A percentile compares a stretch with the other conserved stretches of the same genome.
These are phyloP conservation scores for Papilionanthe hybrid DNA, from an alignment of 116 monocot species.

Conservation along the genomic window DNA sequence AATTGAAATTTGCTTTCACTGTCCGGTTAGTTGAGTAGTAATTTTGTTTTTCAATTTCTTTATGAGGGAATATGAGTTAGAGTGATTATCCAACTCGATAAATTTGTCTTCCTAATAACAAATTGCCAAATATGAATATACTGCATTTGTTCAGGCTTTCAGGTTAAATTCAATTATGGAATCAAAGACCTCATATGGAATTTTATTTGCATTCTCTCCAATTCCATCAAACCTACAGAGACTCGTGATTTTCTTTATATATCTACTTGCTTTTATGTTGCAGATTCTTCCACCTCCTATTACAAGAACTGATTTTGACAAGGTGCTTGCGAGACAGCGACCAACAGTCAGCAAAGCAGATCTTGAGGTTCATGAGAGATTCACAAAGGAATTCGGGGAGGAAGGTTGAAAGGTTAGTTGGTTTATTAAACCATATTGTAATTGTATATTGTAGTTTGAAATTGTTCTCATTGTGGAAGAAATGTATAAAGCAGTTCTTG, in stretches of 20 bases:
- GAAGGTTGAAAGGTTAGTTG: slow-evolving; percentile 49
- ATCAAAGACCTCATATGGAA: too few species aligned
- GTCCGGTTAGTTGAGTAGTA: background rate
- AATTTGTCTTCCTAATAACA: background rate
- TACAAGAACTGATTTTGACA: slow-evolving; percentile 78
- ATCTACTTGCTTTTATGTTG: background rate
- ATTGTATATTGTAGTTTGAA: slow-evolving; percentile 4
- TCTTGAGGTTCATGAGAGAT: slow-evolving; percentile 92
- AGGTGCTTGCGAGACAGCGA: slow-evolving; percentile 84
- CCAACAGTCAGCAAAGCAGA: slow-evolving; percentile 95
- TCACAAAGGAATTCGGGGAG: slow-evolving; percentile 98
- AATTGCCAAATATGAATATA: background rate
- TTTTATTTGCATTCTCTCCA: too few species aligned
- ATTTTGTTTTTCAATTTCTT: background rate
- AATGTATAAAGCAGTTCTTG: background rate
- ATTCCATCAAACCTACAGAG: background rate
- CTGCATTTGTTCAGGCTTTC: background rate
- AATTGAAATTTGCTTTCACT: background rate
- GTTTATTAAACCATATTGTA: background rate
- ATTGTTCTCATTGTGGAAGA: background rate
- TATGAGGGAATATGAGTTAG: background rate
- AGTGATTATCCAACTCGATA: background rate
- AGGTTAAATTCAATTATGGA: background rate
- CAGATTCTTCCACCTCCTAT: slow-evolving; percentile 99
- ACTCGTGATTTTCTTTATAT: background rate